Percentiles rank a stretch among this genome's conserved stretches.
Evolutionary conservation across 805 yeast species (phyloP).

Genomic region (Yamadazyma tumulicola): DNA sequence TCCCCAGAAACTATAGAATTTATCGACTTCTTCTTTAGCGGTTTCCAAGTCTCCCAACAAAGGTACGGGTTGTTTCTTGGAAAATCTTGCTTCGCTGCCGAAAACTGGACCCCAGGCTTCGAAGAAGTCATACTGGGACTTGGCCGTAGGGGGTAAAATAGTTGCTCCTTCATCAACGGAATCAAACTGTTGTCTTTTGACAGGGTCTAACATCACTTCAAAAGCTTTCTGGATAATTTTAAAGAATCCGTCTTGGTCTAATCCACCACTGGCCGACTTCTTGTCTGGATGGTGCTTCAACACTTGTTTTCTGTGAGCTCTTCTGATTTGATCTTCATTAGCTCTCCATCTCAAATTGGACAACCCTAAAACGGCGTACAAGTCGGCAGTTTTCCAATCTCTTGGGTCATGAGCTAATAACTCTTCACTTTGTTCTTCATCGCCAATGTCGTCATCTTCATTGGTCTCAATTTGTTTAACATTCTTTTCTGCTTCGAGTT

Average conservation of each 20-base stretch:
- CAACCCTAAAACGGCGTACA: conserved; percentile 93
- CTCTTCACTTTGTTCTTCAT: conserved; percentile 67
- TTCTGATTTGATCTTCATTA: conserved; percentile 86
- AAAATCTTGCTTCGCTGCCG: conserved; percentile 86
- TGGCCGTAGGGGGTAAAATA: conserved; percentile 71
- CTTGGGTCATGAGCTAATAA: conserved; percentile 89
- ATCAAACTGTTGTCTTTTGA: conserved; percentile 89
- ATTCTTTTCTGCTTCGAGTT: conserved; percentile 85
- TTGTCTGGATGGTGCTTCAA: conserved; percentile 98
- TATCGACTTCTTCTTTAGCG: conserved; percentile 79
- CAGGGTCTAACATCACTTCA: conserved; percentile 82
- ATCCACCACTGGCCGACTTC: conserved; percentile 85
- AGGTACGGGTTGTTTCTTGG: conserved; percentile 89
- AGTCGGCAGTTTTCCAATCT: conserved; percentile 96
- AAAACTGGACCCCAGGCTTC: conserved; percentile 93
- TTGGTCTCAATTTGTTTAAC: conserved; percentile 67
- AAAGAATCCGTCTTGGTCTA: conserved; percentile 94
- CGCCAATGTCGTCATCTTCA: conserved; percentile 62
- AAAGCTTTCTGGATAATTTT: conserved; percentile 96
- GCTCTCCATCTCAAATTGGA: conserved; percentile 89
- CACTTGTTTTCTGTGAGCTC: conserved; percentile 96
- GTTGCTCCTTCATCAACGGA: conserved; percentile 90
- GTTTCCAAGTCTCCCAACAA: conserved; percentile 64
- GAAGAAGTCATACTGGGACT: conserved; percentile 73
- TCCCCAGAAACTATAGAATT: conserved; percentile 89